Conservation (phyloP, 345 rosid genomes). For the Atalantia buxifolia region DNA sequence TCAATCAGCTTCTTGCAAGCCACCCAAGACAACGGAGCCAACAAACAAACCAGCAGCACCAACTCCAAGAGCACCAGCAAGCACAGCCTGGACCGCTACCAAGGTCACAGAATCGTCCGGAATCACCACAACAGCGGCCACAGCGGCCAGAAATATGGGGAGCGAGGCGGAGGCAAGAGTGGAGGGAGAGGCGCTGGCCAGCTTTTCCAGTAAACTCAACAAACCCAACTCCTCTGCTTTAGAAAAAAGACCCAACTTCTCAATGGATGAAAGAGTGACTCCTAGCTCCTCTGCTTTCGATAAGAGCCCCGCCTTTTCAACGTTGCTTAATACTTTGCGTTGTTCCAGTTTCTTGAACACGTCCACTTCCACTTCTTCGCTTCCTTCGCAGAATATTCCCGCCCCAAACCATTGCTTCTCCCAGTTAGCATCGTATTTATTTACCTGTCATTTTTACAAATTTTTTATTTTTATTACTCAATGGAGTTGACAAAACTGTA, state of each 20-base stretch:
- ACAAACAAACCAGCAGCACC: constrained; percentile 74
- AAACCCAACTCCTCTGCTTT: constrained; percentile 93
- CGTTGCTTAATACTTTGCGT: constrained; percentile 78
- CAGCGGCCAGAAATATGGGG: constrained; percentile 71
- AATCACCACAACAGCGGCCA: constrained; percentile 59
- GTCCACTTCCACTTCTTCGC: constrained; percentile 79
- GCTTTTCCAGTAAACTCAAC: constrained; percentile 71
- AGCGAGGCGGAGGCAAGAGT: constrained; percentile 71
- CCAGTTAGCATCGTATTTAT: constrained; percentile 70
- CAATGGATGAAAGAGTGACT: constrained; percentile 75
- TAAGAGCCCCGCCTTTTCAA: constrained; percentile 77
- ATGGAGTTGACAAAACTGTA: neutral
- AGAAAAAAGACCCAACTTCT: constrained; percentile 77
- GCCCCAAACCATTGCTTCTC: constrained; percentile 90
- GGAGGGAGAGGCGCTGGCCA: constrained; percentile 59
- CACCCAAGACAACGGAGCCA: constrained; percentile 74
- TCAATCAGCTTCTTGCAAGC: constrained; percentile 88
- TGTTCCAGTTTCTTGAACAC: constrained; percentile 93
- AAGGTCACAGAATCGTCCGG: constrained; percentile 80
- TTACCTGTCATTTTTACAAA: constrained; percentile 41
- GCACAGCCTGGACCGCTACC: constrained; percentile 58
- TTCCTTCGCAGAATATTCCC: constrained; percentile 80
- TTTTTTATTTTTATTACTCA: too few species aligned
- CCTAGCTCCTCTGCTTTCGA: constrained; percentile 84
- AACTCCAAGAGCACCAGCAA: constrained; percentile 62